Base-by-base conservation (phyloP, 129 eudicot genomes). In the Saposhnikovia divaricata region DNA sequence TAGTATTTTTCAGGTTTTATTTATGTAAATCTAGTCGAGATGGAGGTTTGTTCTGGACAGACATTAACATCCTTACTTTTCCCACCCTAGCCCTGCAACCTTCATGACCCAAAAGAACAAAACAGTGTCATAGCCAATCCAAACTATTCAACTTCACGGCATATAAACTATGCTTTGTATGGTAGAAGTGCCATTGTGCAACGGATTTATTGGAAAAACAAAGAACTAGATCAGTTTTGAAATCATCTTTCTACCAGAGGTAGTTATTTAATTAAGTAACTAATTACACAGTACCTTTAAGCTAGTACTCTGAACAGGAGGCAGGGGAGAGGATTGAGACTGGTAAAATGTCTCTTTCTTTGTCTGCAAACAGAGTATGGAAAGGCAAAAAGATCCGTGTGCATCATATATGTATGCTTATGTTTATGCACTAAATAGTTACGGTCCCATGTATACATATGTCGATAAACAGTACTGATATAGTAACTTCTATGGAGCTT, bases 221-320 rank as follows among this genome's bases (percentile, higher is more conserved):
- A n/a, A n/a, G n/a, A n/a, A n/a, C n/a, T n/a, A n/a, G n/a, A n/a
- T n/a, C n/a, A n/a, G n/a, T n/a, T n/a, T n/a, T n/a, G n/a, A n/a
- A n/a, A n/a, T n/a, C n/a, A n/a, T n/a, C n/a, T n/a, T 69, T 44
- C 72, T 75, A 45, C 73, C 76, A 85, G 82, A 83, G 82, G 63
- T 84, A 76, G 75, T 27, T 74, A 74, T 21, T 28, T 50, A 2
- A 76, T 50, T 39, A 6, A 48, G 38, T 27, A 28, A 66, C 40
- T 31, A 66, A 66, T 31, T 31, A 13, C 72, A 27, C 18, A 65
- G 66, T 28, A 12, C 40, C 37, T 66, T 0, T 31, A 31, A 31
- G 38, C 13, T 66, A 31, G 72, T 66, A 66, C 40, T 66, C 40
- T 31, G 72, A 66, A 66, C 72, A 66, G 72, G 72, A 15, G 40